A percentile compares a stretch with the other conserved stretches of the same genome.
Conservation (phyloP, 495 filamentous ascomycete species). For the Aspergillus diversus region DNA sequence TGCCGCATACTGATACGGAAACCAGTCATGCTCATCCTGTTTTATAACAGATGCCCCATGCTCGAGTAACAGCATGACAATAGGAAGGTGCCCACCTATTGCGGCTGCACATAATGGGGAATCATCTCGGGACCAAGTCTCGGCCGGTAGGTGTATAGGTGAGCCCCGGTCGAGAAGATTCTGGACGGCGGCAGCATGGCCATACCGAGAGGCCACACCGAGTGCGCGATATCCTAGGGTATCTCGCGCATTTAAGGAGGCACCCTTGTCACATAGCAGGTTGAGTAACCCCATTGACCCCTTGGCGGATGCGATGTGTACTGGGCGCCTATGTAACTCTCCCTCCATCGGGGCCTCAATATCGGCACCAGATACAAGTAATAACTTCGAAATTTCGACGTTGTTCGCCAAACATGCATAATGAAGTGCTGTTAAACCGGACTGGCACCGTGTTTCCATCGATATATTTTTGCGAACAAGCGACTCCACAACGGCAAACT, state of each 20-base stretch:
- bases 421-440: constrained; percentile 43
- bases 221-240: constrained; percentile 43
- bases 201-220: constrained; percentile 39
- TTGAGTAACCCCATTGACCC: constrained; percentile 39
- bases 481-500: constrained; percentile 45
- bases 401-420: constrained; percentile 47
- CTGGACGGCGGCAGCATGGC: constrained; percentile 41
- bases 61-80: constrained; percentile 41
- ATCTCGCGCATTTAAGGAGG: constrained; percentile 44
- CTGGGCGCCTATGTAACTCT: constrained; percentile 34
- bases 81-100: constrained; percentile 39
- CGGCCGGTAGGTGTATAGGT: constrained; percentile 34
- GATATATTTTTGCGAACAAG: constrained; percentile 36
- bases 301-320: constrained; percentile 42
- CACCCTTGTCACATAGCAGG: constrained; percentile 43
- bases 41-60: constrained; percentile 43
- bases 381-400: constrained; percentile 39
- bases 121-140: constrained; percentile 37
- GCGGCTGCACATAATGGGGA: constrained; percentile 48
- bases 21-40: constrained; percentile 46
- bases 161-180: constrained; percentile 44
- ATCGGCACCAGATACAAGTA: constrained; percentile 44
- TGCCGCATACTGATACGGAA: constrained; percentile 43
- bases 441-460: constrained; percentile 35
- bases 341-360: constrained; percentile 39